A percentile compares a stretch with the other conserved stretches of the same genome.
Conservation (phyloP, 2,329 filamentous ascomycete genomes). For the Hawksworthiomyces lignivorus region DNA sequence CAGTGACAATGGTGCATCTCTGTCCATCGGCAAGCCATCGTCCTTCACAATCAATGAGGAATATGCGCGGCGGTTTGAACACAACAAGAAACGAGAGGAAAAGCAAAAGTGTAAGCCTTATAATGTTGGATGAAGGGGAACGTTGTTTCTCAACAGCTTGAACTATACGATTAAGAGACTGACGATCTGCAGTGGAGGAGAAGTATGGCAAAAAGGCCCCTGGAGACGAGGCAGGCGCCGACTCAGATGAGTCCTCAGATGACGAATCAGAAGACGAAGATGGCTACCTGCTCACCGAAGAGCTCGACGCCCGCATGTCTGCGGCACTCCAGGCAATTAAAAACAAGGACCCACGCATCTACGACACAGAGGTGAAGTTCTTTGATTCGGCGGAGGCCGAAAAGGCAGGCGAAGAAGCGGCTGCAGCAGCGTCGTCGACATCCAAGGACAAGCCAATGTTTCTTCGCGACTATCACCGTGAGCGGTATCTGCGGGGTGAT, state of each 20-base stretch:
- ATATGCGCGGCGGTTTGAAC: slow-evolving; percentile 81
- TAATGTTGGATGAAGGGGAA: too few species aligned
- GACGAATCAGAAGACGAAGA: slow-evolving; percentile 86
- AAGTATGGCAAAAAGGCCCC: slow-evolving; percentile 55
- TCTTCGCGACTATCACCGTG: slow-evolving; percentile 80
- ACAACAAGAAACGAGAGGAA: slow-evolving; percentile 97
- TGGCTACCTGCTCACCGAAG: slow-evolving; percentile 76
- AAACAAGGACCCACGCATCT: slow-evolving; percentile 84
- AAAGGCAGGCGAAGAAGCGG: slow-evolving; percentile 19
- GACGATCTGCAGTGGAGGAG: slow-evolving; percentile 64
- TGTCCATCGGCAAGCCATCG: slow-evolving; percentile 19
- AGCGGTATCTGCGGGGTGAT: slow-evolving; percentile 73
- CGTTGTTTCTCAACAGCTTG: too few species aligned
- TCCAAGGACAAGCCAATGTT: slow-evolving; percentile 76
- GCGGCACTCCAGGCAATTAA: slow-evolving; percentile 82
- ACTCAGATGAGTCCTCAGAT: slow-evolving; percentile 55
- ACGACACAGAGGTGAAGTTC: slow-evolving; percentile 73
- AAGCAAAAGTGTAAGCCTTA: slow-evolving; percentile 52
- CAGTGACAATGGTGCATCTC: slow-evolving; percentile 18
- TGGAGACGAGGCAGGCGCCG: slow-evolving; percentile 39
- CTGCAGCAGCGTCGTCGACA: slow-evolving; percentile 40
- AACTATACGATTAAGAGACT: too few species aligned
- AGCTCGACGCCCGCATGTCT: slow-evolving; percentile 78
- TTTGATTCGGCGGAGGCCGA: slow-evolving; percentile 57
- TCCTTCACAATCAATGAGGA: slow-evolving; percentile 80